phyloP scores from a whole-genome alignment of 1,284 basidiomycete genomes.

The Irpex sp. region DNA sequence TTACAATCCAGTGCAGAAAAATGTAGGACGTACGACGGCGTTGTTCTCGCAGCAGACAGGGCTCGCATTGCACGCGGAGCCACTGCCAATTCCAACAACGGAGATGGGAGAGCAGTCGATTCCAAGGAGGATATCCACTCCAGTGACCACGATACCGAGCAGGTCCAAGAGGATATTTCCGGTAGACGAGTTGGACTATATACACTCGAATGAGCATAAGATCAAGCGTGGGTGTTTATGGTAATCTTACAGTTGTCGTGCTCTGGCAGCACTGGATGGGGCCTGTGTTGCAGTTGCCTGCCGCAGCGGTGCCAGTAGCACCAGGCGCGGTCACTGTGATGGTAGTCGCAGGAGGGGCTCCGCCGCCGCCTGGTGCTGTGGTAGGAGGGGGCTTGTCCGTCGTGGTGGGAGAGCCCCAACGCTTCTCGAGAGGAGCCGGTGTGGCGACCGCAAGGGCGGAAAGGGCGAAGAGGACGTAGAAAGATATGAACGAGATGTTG shows the following conservation, averaged over 20 bases:
- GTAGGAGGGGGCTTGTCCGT: neutral
- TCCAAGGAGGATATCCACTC: neutral
- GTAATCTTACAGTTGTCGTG: neutral
- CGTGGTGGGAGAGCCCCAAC: neutral
- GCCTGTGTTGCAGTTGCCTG: constrained; percentile 6
- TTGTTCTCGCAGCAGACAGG: constrained; percentile 22
- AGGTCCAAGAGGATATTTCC: neutral
- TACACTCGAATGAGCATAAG: neutral
- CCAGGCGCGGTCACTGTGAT: constrained; percentile 8
- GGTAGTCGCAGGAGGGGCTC: neutral
- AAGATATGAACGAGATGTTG: constrained; percentile 3
- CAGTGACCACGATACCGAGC: neutral
- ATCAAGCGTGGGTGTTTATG: neutral
- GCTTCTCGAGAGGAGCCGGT: constrained; percentile 4
- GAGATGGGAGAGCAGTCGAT: constrained; percentile 13
- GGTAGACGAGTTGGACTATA: neutral
- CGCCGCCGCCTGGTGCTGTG: neutral
- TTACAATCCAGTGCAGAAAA: neutral
- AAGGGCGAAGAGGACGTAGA: constrained; percentile 14
- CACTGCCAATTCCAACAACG: constrained; percentile 4
- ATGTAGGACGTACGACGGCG: constrained; percentile 13
- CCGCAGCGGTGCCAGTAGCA: neutral
- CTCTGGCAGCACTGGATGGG: constrained; percentile 9
- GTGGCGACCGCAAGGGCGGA: constrained; percentile 17
- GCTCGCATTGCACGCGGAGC: neutral